Base-by-base conservation (phyloP, 306 rosid species). In the Vigna angularis region DNA sequence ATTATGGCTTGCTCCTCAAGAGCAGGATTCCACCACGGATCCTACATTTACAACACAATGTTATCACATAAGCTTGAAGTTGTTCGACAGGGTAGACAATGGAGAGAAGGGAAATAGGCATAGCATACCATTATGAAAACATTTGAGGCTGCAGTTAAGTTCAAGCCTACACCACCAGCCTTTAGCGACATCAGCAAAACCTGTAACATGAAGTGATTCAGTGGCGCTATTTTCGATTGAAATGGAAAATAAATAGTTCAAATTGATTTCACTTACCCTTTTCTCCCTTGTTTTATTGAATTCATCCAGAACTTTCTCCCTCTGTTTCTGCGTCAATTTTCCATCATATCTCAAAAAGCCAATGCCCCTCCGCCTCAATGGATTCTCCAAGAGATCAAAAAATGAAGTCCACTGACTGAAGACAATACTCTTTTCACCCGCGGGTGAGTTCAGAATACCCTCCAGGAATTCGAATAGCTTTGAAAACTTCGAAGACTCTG, bases 21-120 rank as follows among this genome's bases (percentile, higher is more conserved):
- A 9, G 98, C 97, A 38, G 98, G 98, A 89, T 94, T 94, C 98
- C 97, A 94, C 97, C 96, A 90, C 65, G 98, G 98, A 83, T 94
- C 98, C 98, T 91, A 56, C 9, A 79, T 26, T 72, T 48, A 42
- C 48, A 83, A 47, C 16, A 59, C 20, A 76, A 1, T 53, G n/a
- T 77, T 45, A 68, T 40, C 47, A 67, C 62, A 20, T 34, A 61
- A 65, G 24, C 73, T 70, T 52, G 12, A 8, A 26, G 16, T 56
- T 66, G 16, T 56, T 62, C 24, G 64, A 26, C 61, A 40, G 8
- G 22, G 55, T 24, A 18, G 47, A 12, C 50, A 3, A 45, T 45
- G 22, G 11, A 1, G 24, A 14, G 47, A 70, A 34, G 28, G 38
- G 45, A 48, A 63, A 52, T n/a, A 9, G 18, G 69, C 51, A 65